Percentiles rank a stretch among this genome's conserved stretches.
phyloP scores from a whole-genome alignment of 805 yeast genomes.

The Saccharomycopsis oosterbeekiorum region DNA sequence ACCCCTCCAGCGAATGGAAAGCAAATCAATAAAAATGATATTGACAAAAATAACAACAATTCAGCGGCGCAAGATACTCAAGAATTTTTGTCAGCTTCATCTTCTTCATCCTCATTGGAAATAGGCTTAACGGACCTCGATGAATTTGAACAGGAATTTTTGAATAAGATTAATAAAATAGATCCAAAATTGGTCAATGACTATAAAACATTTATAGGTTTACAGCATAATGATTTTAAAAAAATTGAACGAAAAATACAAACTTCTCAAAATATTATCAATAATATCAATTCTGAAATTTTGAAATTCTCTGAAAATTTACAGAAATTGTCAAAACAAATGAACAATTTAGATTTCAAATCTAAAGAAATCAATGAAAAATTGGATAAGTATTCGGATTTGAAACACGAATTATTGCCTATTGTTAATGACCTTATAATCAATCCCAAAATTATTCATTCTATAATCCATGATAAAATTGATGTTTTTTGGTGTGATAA shows the following conservation, averaged over 20 bases:
- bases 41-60: neutral
- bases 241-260: neutral
- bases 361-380: slow-evolving; percentile 40
- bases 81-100: neutral
- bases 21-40: neutral
- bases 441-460: slow-evolving; percentile 59
- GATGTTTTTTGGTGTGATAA: slow-evolving; percentile 58
- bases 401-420: slow-evolving; percentile 53
- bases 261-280: slow-evolving; percentile 22
- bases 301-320: slow-evolving; percentile 45
- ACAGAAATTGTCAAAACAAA: slow-evolving; percentile 44
- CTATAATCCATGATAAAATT: slow-evolving; percentile 49
- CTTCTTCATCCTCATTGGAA: neutral
- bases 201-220: neutral
- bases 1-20: neutral
- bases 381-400: slow-evolving; percentile 37
- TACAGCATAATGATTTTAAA: neutral
- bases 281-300: slow-evolving; percentile 26
- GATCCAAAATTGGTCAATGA: neutral
- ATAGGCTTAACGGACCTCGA: neutral
- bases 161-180: neutral
- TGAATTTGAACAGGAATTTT: slow-evolving; percentile 2
- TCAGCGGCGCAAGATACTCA: neutral
- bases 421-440: slow-evolving; percentile 65
- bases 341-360: slow-evolving; percentile 48